phyloP scores from a whole-genome alignment of 2,329 filamentous ascomycete genomes.

The Nectriaceae sp. region DNA sequence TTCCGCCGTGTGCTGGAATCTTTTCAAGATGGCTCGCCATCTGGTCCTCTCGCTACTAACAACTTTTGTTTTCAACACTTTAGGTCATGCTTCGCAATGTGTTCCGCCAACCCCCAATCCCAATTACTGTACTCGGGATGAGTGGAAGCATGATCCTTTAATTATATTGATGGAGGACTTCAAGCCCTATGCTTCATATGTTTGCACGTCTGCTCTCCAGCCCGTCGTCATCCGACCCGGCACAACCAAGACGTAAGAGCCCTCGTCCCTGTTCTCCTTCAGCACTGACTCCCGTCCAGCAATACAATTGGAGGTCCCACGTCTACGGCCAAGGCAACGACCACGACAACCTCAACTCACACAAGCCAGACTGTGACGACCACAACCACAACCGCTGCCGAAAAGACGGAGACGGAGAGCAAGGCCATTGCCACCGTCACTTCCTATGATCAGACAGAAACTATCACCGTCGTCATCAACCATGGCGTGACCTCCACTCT shows the following conservation, averaged over 20 bases:
- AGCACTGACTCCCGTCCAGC: not conserved
- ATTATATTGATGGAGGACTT: slow-evolving; percentile 1
- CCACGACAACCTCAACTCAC: not conserved
- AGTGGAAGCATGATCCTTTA: slow-evolving; percentile 15
- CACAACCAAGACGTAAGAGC: not conserved
- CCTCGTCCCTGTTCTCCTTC: not conserved
- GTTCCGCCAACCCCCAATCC: slow-evolving; percentile 1
- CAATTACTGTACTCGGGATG: slow-evolving; percentile 2
- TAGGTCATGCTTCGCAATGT: slow-evolving; percentile 3
- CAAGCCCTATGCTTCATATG: slow-evolving; percentile 3
- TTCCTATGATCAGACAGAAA: slow-evolving; percentile 1
- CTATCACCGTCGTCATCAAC: slow-evolving; percentile 7
- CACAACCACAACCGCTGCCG: not conserved
- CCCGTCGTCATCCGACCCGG: slow-evolving; percentile 8
- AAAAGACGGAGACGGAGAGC: slow-evolving; percentile 4
- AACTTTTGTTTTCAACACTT: slow-evolving; percentile 3
- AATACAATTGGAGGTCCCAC: not conserved
- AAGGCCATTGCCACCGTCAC: slow-evolving; percentile 3
- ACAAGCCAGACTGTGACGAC: not conserved
- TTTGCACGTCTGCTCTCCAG: slow-evolving; percentile 12
- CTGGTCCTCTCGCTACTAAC: slow-evolving; percentile 13
- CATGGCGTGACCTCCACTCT: slow-evolving; percentile 3
- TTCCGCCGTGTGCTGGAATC: slow-evolving; percentile 1
- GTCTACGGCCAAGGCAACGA: not conserved
- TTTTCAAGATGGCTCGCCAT: slow-evolving; percentile 14